Conservation (phyloP, 1,139 yeast species). For the Pneumocystis oryctolagi region DNA sequence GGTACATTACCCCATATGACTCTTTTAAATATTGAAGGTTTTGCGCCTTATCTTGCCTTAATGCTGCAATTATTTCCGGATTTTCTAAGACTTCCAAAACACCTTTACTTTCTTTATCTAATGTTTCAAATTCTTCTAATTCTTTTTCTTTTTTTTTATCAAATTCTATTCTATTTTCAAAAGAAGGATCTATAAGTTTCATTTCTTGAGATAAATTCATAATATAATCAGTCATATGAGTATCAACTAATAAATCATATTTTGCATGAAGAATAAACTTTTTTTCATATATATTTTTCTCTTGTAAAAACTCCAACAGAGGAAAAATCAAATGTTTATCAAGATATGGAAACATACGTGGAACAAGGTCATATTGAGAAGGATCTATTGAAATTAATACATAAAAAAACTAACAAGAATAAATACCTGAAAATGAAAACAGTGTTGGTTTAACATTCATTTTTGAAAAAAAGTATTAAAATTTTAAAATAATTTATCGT, state of each 20-base stretch:
- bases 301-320: conserved; percentile 34
- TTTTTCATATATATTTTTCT: conserved; percentile 33
- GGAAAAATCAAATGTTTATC: conserved; percentile 46
- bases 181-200: conserved; percentile 22
- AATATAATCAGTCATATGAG: conserved; percentile 39
- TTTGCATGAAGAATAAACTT: conserved; percentile 32
- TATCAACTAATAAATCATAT: conserved; percentile 38
- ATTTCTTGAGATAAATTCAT: conserved; percentile 32
- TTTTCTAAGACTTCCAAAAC: conserved; percentile 34
- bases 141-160: conserved; percentile 29
- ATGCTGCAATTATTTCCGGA: conserved; percentile 30
- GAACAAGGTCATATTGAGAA: conserved; percentile 34
- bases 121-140: conserved; percentile 27
- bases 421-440: background rate
- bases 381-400: background rate
- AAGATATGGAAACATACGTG: conserved; percentile 37
- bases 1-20: conserved; percentile 27
- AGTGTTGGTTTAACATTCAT: background rate
- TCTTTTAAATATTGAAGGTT: conserved; percentile 34
- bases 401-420: background rate
- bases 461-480: background rate
- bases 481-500: background rate
- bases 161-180: conserved; percentile 30
- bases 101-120: conserved; percentile 32
- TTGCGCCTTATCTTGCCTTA: conserved; percentile 40